Percentiles rank a stretch among this genome's conserved stretches.
Evolutionary conservation across 164 flowering plant species (phyloP).

Genomic region (Platanus orientalis): DNA sequence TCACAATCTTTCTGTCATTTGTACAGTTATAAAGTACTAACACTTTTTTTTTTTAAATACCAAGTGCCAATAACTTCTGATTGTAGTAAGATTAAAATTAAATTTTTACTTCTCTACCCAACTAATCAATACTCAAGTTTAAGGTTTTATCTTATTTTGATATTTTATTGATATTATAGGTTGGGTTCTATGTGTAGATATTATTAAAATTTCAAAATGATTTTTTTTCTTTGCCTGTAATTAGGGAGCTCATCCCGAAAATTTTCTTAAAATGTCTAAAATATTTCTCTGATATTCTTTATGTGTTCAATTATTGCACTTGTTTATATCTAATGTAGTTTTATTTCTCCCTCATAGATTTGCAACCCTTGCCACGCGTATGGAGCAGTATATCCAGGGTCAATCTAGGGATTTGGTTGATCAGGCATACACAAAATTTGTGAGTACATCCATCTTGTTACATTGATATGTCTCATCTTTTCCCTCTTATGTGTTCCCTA

Average conservation of each 20-base stretch:
- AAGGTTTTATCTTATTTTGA: no score
- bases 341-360: conserved; percentile 39
- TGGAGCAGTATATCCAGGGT: conserved; percentile 99
- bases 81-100: no score
- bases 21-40: no score
- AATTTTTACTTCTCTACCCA: no score
- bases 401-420: conserved; percentile 99
- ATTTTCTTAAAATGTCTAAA: neutral
- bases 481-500: neutral
- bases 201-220: no score
- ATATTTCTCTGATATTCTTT: neutral
- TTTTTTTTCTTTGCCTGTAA: no score
- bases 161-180: no score
- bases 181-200: no score
- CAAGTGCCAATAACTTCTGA: no score
- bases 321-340: neutral
- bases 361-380: conserved; percentile 93
- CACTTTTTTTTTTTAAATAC: no score
- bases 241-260: neutral
- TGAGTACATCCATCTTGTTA: conserved; percentile 33
- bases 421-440: conserved; percentile 94
- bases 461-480: neutral
- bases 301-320: neutral
- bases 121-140: no score
- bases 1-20: no score